Evolutionary conservation across 2,329 filamentous ascomycete species (phyloP).

Genomic region (Cladosporium sp.): DNA sequence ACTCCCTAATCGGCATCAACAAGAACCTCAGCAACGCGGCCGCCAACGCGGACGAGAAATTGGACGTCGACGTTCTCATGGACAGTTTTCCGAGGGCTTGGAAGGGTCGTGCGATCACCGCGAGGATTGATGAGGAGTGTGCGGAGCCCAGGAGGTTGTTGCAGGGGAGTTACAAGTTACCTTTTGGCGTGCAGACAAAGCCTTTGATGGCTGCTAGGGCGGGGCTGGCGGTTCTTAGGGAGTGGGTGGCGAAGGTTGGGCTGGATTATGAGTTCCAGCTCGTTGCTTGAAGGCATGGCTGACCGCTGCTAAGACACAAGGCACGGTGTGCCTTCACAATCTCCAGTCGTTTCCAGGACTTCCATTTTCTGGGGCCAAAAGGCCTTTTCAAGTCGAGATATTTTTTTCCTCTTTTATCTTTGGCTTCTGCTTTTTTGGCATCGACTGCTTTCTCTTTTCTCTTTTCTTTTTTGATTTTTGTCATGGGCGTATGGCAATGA

Average conservation of each 20-base stretch:
- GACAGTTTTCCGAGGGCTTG: constrained; percentile 34
- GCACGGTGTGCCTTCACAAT: too few relatives aligned
- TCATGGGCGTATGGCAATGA: not conserved
- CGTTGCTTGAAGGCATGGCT: not conserved
- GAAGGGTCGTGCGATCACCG: constrained; percentile 27
- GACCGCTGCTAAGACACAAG: too few relatives aligned
- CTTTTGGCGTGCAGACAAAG: constrained; percentile 36
- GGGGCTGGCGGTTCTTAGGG: constrained; percentile 37
- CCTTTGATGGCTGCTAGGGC: constrained; percentile 43
- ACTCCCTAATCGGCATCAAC: constrained; percentile 2
- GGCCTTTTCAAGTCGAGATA: too few relatives aligned
- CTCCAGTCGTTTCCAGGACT: too few relatives aligned
- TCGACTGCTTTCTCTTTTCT: too few relatives aligned
- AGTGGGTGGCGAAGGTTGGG: constrained; percentile 33
- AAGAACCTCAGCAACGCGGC: constrained; percentile 3
- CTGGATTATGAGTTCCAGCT: constrained; percentile 9
- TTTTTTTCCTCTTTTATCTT: too few relatives aligned
- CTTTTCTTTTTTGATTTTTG: not conserved
- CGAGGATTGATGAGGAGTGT: constrained; percentile 19
- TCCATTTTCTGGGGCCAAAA: too few relatives aligned
- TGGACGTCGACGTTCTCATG: constrained; percentile 21
- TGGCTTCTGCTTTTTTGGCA: too few relatives aligned
- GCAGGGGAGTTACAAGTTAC: constrained; percentile 37
- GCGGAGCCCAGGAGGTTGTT: constrained; percentile 23
- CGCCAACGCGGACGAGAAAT: constrained; percentile 14